A percentile compares a stretch with the other conserved stretches of the same genome.
These are phyloP conservation scores for Penicillium chermesinum DNA, from an alignment of 495 filamentous ascomycete genomes.

Conservation along the genomic window DNA sequence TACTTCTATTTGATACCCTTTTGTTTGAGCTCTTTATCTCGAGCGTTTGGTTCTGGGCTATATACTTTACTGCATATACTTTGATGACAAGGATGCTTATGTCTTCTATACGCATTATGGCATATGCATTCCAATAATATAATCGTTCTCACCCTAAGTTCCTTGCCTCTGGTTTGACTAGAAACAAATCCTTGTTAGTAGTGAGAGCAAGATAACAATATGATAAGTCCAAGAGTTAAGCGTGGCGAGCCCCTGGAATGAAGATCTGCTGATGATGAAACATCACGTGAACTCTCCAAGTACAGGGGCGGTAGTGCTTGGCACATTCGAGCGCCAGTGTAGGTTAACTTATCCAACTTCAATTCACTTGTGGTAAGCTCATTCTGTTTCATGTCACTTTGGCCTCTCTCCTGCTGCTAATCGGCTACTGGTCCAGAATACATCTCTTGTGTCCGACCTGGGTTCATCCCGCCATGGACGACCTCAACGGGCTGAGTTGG, in stretches of 20 bases:
- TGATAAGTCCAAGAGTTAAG: too few relatives aligned
- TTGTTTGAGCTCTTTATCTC: neutral
- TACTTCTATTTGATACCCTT: conserved; percentile 2
- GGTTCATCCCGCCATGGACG: conserved; percentile 44
- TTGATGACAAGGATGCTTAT: neutral
- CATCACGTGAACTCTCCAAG: conserved; percentile 21
- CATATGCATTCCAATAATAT: neutral
- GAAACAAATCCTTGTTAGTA: too few relatives aligned
- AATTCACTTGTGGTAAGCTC: conserved; percentile 3
- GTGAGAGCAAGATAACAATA: too few relatives aligned
- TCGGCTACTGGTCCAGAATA: neutral
- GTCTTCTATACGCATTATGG: neutral
- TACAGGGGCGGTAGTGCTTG: conserved; percentile 11
- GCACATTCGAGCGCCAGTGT: conserved; percentile 1
- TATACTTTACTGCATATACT: neutral
- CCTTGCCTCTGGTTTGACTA: too few relatives aligned
- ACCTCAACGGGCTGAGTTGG: conserved; percentile 55
- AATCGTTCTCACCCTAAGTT: too few relatives aligned
- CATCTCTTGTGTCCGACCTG: conserved; percentile 1
- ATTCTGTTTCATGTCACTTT: neutral
- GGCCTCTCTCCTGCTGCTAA: neutral
- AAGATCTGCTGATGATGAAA: conserved; percentile 12
- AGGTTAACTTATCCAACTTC: conserved; percentile 4
- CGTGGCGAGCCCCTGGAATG: too few relatives aligned
- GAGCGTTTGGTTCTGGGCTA: neutral